phyloP scores from a whole-genome alignment of 495 filamentous ascomycete genomes.

The Cercophora newfieldiana region DNA sequence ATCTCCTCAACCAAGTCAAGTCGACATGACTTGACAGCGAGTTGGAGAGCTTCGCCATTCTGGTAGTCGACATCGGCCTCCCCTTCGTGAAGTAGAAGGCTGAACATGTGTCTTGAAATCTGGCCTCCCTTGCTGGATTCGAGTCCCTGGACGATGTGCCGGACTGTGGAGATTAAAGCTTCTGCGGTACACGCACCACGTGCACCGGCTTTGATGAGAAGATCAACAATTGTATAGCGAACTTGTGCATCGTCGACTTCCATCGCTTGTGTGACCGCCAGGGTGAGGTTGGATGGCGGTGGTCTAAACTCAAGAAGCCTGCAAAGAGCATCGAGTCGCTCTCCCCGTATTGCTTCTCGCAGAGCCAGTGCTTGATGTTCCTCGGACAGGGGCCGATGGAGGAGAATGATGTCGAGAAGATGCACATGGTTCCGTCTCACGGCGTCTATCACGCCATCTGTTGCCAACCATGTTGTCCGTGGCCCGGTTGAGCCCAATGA shows the following conservation, averaged over 20 bases:
- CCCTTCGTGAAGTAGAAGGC: slow-evolving; percentile 40
- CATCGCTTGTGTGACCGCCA: slow-evolving; percentile 28
- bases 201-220: slow-evolving; percentile 28
- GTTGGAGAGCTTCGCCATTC: slow-evolving; percentile 37
- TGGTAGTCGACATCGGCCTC: slow-evolving; percentile 44
- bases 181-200: slow-evolving; percentile 27
- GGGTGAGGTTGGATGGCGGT: slow-evolving; percentile 22
- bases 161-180: slow-evolving; percentile 25
- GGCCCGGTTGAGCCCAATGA: slow-evolving; percentile 28
- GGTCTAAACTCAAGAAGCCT: slow-evolving; percentile 30
- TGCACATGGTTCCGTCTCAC: slow-evolving; percentile 17
- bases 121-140: not conserved
- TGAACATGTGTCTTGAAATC: slow-evolving; percentile 27
- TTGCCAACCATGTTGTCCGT: slow-evolving; percentile 25
- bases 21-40: slow-evolving; percentile 34
- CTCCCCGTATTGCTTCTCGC: slow-evolving; percentile 29
- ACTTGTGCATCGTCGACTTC: slow-evolving; percentile 16
- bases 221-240: slow-evolving; percentile 21
- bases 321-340: slow-evolving; percentile 22
- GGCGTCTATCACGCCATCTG: slow-evolving; percentile 28
- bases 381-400: slow-evolving; percentile 9
- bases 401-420: slow-evolving; percentile 28
- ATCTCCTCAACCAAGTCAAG: slow-evolving; percentile 36
- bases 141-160: slow-evolving; percentile 11
- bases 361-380: slow-evolving; percentile 29